Evolutionary conservation across 257 asterid species (phyloP).

Genomic region (Dorcoceras hygrometricum): DNA sequence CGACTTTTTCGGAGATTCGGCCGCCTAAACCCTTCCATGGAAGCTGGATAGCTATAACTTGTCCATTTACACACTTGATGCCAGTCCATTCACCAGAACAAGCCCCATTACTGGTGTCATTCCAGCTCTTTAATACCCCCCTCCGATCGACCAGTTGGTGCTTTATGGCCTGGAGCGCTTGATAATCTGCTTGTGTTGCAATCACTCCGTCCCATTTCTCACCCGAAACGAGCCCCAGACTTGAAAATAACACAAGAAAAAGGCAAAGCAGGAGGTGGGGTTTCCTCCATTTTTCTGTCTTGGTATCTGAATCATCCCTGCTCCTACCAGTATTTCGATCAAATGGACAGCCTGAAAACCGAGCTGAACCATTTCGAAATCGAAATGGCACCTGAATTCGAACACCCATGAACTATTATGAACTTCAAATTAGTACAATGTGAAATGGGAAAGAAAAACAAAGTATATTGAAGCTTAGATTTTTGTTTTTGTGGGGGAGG

Average conservation of each 20-base stretch:
- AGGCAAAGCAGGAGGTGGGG: conserved; percentile 19
- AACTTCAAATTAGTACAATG: not conserved
- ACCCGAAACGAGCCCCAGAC: conserved; percentile 31
- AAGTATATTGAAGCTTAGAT: not conserved
- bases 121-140: conserved; percentile 73
- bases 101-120: conserved; percentile 48
- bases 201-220: conserved; percentile 38
- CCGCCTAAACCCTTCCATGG: conserved; percentile 70
- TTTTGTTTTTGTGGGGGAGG: too few species aligned
- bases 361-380: not conserved
- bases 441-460: not conserved
- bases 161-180: conserved; percentile 42
- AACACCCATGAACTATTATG: conserved; percentile 7
- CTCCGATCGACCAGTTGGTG: conserved; percentile 44
- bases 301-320: not conserved
- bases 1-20: conserved; percentile 61
- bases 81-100: conserved; percentile 82
- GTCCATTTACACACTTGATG: conserved; percentile 66
- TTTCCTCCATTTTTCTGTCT: conserved; percentile 23
- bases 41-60: conserved; percentile 53
- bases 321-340: not conserved
- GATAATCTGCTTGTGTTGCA: conserved; percentile 42
- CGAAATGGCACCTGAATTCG: conserved; percentile 11
- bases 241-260: conserved; percentile 28
- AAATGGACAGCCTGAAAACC: not conserved